These are phyloP conservation scores for Leucocoprinus birnbaumii DNA, from an alignment of 768 basidiomycete genomes.

Conservation along the genomic window DNA sequence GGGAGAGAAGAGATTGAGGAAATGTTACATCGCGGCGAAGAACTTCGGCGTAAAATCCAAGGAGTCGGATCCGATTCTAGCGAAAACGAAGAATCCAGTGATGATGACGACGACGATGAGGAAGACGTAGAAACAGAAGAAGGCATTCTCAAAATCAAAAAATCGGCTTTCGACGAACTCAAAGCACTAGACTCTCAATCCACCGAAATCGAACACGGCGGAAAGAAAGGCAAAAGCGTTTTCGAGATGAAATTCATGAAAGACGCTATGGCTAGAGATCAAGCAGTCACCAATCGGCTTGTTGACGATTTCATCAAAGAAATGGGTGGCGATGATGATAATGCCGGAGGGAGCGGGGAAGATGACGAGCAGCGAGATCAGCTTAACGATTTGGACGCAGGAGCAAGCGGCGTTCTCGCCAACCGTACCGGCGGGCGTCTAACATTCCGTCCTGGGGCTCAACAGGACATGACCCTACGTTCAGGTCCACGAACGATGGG, in stretches of 20 bases:
- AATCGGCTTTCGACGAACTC: slow-evolving; percentile 77
- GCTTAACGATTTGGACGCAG: slow-evolving; percentile 20
- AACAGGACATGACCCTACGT: slow-evolving; percentile 23
- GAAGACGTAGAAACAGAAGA: slow-evolving; percentile 33
- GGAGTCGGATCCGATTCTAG: slow-evolving; percentile 60
- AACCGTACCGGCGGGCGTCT: slow-evolving; percentile 69
- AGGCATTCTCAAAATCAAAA: slow-evolving; percentile 55
- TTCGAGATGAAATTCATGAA: slow-evolving; percentile 99
- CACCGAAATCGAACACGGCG: slow-evolving; percentile 18
- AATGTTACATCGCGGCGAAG: slow-evolving; percentile 83
- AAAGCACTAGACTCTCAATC: slow-evolving; percentile 40
- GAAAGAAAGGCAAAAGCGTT: slow-evolving; percentile 61
- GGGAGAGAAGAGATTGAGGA: slow-evolving; percentile 68
- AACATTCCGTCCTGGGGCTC: slow-evolving; percentile 53
- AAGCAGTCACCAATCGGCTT: slow-evolving; percentile 52
- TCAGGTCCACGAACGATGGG: slow-evolving; percentile 12
- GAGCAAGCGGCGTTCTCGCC: slow-evolving; percentile 36
- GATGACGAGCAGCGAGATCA: slow-evolving; percentile 16
- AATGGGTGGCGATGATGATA: slow-evolving; percentile 42
- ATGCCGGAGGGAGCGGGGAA: slow-evolving; percentile 24
- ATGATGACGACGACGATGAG: slow-evolving; percentile 43
- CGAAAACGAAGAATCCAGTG: slow-evolving; percentile 46
- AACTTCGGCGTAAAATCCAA: slow-evolving; percentile 70
- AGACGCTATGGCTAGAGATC: slow-evolving; percentile 75
- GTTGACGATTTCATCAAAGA: slow-evolving; percentile 75